These are phyloP conservation scores for Pistacia vera DNA, from an alignment of 345 rosid genomes.

Conservation along the genomic window DNA sequence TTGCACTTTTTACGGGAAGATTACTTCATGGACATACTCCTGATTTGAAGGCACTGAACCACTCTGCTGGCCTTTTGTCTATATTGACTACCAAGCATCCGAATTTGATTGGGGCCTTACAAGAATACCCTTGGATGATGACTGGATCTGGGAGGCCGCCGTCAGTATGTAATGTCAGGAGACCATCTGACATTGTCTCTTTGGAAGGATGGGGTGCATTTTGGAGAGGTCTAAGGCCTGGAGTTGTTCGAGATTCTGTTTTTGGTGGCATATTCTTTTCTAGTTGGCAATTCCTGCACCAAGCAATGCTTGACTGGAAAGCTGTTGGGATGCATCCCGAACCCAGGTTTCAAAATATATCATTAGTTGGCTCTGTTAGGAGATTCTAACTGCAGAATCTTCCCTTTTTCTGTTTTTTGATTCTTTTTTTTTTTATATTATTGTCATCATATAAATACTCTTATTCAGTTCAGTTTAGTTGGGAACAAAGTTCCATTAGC, in stretches of 20 bases:
- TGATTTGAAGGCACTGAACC: constrained; percentile 63
- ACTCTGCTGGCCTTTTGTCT: constrained; percentile 69
- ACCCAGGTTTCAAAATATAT: constrained; percentile 56
- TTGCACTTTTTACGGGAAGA: constrained; percentile 48
- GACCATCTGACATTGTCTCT: constrained; percentile 59
- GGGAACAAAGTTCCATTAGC: not conserved
- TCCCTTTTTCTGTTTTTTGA: not conserved
- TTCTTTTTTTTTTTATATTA: not conserved
- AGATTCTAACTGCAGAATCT: not conserved
- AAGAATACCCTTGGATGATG: constrained; percentile 94
- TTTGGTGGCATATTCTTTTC: constrained; percentile 88
- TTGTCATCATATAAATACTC: not conserved
- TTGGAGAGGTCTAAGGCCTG: constrained; percentile 84
- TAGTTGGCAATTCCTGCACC: constrained; percentile 83
- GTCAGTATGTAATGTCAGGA: constrained; percentile 62
- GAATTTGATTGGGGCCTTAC: constrained; percentile 63
- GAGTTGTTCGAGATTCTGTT: constrained; percentile 73
- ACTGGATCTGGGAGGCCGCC: constrained; percentile 93
- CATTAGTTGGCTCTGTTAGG: not conserved
- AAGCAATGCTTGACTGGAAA: constrained; percentile 78
- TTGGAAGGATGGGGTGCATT: constrained; percentile 82
- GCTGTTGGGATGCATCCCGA: constrained; percentile 82
- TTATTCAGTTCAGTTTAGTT: not conserved
- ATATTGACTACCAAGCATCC: constrained; percentile 67
- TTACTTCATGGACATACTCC: constrained; percentile 61